Conservation (phyloP, 2,329 filamentous ascomycete species). For the Aspergillus sp. region DNA sequence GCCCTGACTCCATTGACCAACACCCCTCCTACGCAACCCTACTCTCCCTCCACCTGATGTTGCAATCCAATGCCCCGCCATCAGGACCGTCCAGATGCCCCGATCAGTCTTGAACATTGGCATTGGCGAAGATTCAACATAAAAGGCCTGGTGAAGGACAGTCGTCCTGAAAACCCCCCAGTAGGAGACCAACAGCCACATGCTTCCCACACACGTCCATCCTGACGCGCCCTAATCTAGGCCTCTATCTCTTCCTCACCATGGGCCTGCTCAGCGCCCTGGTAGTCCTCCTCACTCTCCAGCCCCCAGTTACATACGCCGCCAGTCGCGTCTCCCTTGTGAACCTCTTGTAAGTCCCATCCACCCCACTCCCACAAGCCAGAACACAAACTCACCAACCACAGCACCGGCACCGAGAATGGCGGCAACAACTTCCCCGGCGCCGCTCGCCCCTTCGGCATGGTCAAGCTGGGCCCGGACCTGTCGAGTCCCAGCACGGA, state of each 20-base stretch:
- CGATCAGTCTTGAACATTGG: background rate
- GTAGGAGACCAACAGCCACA: background rate
- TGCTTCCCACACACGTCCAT: background rate
- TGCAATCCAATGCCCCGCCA: background rate
- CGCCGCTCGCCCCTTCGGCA: conserved; percentile 41
- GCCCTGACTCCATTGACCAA: conserved; percentile 4
- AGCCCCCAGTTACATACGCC: conserved; percentile 12
- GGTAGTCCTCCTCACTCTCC: conserved; percentile 14
- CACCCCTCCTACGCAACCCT: too few relatives aligned
- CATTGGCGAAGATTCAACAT: background rate
- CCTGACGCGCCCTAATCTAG: conserved; percentile 5
- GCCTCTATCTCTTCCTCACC: background rate
- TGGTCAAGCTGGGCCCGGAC: conserved; percentile 46
- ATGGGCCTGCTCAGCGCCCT: conserved; percentile 12
- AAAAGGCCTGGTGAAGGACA: background rate
- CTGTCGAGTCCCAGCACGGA: conserved; percentile 34
- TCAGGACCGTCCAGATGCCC: background rate
- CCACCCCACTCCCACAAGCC: background rate
- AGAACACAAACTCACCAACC: conserved; percentile 7
- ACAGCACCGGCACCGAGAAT: conserved; percentile 26
- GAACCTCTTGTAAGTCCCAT: conserved; percentile 27
- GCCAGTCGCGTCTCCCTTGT: conserved; percentile 26
- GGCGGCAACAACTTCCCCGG: conserved; percentile 47
- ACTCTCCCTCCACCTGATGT: conserved; percentile 1
- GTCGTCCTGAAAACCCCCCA: background rate